Base-by-base conservation (phyloP, 1,284 basidiomycete genomes). In the Microbotryum scabiosae region DNA sequence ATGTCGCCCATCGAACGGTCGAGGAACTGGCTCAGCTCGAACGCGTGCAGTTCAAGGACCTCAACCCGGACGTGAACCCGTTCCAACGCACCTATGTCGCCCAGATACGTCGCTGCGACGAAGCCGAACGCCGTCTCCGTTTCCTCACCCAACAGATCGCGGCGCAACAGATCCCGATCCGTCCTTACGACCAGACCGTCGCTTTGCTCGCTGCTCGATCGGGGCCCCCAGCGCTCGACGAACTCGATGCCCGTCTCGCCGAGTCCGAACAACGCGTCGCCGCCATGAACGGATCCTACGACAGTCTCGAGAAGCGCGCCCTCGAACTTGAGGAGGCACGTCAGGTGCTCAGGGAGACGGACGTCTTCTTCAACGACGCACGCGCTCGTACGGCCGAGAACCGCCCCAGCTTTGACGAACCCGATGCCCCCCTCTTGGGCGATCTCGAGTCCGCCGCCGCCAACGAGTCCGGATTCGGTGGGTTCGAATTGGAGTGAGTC, bases 31-130 rank as follows among this genome's bases (percentile, higher is more conserved):
- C 90, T 68, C 90, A 97, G 77, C 84, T 97, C 55, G 91, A 93
- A 59, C 84, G 94, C 75, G 87, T 98, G 41, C 91, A 98, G 76
- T 97, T 98, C 79, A 97, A 94, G 80, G 94, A 99, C 78, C 80
- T 97, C 72, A 97, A 98, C 76, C 90, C 93, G 20, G 84, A 85
- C 63, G 85, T 97, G 68, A 97, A 94, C 74, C 88, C 94, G 25
- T 99, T 98, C 80, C 96, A 99, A 81, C 90, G 96, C 67, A 92
- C 94, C 7, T 99, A 94, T 75, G 91, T 97, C 63, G 87, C 87
- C 51, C 93, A 97, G 75, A 92, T 98, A 68, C 85, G 94, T 49
- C 59, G 62, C 28, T 68, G 67, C 62, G 92, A 96, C 74, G 93
- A 99, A 74, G 94, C 96, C 87, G 86, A 89, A 28, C 87, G 96